These are phyloP conservation scores for Gryganskiella cystojenkinii DNA, from an alignment of 192 early-diverging fungal genomes.

Conservation along the genomic window DNA sequence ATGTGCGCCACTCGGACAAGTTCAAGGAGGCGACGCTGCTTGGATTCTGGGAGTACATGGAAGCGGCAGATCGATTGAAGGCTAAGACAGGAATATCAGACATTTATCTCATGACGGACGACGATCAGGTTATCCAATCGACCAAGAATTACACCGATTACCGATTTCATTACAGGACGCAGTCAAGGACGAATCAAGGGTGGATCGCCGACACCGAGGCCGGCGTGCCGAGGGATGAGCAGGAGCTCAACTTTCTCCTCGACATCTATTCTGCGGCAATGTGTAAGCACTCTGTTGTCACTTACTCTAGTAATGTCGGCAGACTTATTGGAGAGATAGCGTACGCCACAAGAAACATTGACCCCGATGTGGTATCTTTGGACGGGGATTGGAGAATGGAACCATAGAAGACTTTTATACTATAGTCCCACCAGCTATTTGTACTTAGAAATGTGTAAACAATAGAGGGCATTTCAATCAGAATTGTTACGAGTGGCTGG, in stretches of 20 bases:
- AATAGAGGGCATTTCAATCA: too few relatives aligned
- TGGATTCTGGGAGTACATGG: slow-evolving; percentile 19
- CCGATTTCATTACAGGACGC: slow-evolving; percentile 4
- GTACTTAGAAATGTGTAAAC: too few relatives aligned
- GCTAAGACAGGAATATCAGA: slow-evolving; percentile 9
- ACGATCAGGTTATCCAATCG: slow-evolving; percentile 13
- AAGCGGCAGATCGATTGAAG: not conserved
- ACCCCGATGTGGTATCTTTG: not conserved
- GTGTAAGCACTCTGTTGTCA: not conserved
- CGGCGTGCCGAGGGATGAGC: slow-evolving; percentile 4
- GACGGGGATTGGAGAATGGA: not conserved
- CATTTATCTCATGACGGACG: slow-evolving; percentile 33
- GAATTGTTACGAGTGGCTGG: not conserved
- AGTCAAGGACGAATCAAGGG: slow-evolving; percentile 23
- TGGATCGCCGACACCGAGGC: not conserved
- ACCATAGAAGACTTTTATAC: not conserved
- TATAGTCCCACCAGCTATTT: too few relatives aligned
- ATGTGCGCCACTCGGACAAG: slow-evolving; percentile 37
- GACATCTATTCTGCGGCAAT: not conserved
- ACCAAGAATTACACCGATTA: slow-evolving; percentile 15
- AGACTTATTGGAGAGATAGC: not conserved
- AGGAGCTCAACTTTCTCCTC: slow-evolving; percentile 19
- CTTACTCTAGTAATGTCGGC: not conserved
- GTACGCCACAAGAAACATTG: not conserved
- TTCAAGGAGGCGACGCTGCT: not conserved